These are phyloP conservation scores for Punica granatum DNA, from an alignment of 345 rosid genomes.

Conservation along the genomic window DNA sequence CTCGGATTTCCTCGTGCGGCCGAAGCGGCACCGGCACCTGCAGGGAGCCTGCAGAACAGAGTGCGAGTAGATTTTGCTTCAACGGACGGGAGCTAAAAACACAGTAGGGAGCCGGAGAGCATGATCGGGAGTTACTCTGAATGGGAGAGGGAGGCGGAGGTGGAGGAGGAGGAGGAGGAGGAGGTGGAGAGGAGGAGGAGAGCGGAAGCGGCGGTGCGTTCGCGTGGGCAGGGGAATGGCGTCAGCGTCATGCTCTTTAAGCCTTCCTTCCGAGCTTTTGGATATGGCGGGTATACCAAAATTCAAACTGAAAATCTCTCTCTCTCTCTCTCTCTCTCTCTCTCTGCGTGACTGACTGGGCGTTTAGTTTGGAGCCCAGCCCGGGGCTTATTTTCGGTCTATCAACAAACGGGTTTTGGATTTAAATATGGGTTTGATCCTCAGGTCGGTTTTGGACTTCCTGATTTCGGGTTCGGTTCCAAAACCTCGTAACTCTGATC, in stretches of 20 bases:
- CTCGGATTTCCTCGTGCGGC: slow-evolving; percentile 16
- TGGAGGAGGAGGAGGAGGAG: slow-evolving; percentile 6
- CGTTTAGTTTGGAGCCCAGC: neutral
- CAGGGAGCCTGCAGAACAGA: slow-evolving; percentile 15
- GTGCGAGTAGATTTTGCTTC: neutral
- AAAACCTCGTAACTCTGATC: no score
- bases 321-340: neutral
- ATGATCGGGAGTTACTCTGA: neutral
- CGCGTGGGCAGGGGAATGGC: slow-evolving; percentile 57
- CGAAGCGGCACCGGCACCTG: slow-evolving; percentile 14
- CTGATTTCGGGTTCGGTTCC: no score
- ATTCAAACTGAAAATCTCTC: neutral
- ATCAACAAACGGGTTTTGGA: no score
- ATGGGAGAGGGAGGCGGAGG: slow-evolving; percentile 24
- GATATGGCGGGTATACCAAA: slow-evolving; percentile 13
- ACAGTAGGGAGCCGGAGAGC: neutral
- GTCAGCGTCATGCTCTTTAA: slow-evolving; percentile 1
- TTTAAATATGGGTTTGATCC: no score
- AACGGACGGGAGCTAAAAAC: neutral
- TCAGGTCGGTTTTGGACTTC: no score
- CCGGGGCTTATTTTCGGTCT: neutral
- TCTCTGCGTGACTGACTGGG: neutral
- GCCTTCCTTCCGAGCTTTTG: neutral
- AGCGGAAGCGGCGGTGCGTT: slow-evolving; percentile 63
- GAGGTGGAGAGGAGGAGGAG: slow-evolving; percentile 64